A percentile compares a stretch with the other conserved stretches of the same genome.
Conservation (phyloP, 2,329 filamentous ascomycete genomes). For the Cryphonectria japonica region DNA sequence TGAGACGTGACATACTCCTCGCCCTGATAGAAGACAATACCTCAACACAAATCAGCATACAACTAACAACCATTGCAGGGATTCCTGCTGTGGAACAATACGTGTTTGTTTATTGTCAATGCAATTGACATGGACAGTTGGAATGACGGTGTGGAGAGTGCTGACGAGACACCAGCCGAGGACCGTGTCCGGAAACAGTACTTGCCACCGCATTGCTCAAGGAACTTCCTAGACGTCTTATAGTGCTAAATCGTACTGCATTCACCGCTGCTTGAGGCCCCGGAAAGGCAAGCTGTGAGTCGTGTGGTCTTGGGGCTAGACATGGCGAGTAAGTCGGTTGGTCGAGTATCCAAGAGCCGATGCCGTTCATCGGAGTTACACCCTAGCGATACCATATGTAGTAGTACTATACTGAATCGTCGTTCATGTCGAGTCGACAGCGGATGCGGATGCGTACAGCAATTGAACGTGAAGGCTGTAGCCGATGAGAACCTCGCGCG, state of each 20-base stretch:
- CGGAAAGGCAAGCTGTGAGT: not conserved
- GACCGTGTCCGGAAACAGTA: constrained; percentile 5
- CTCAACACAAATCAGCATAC: not conserved
- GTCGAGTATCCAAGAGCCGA: not conserved
- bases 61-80: not conserved
- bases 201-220: constrained; percentile 13
- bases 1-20: not conserved
- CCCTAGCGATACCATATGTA: not conserved
- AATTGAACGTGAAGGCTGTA: not conserved
- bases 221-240: constrained; percentile 16
- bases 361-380: not conserved
- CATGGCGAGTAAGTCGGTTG: constrained; percentile 5
- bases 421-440: not conserved
- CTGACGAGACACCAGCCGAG: not conserved
- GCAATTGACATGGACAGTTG: not conserved
- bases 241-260: not conserved
- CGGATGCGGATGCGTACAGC: not conserved
- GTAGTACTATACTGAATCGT: not conserved
- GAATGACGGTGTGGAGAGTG: not conserved
- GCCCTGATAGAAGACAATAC: not conserved
- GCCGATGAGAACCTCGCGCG: not conserved
- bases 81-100: not conserved
- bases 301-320: not conserved
- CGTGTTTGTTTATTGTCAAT: not conserved
- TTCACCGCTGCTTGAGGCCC: constrained; percentile 16